Conservation (phyloP, 2,329 filamentous ascomycete genomes). For the Diaporthe amygdali region DNA sequence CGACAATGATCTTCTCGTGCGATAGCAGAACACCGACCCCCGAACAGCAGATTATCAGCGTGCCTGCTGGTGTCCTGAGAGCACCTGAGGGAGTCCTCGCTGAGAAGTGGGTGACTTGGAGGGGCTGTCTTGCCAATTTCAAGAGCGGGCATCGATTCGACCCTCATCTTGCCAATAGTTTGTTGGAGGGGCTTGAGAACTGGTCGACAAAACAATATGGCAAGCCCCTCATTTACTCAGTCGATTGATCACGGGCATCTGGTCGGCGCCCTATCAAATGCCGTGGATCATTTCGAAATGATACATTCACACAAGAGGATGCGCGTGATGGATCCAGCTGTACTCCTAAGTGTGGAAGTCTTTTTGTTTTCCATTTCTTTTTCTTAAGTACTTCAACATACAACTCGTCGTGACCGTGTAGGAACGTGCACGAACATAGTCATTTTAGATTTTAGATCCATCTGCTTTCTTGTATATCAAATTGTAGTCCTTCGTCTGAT, state of each 20-base stretch:
- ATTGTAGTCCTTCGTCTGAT: background rate
- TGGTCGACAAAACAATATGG: conserved; percentile 45
- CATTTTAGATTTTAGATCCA: too few relatives aligned
- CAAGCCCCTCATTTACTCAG: conserved; percentile 16
- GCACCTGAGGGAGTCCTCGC: conserved; percentile 50
- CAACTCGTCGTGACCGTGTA: too few relatives aligned
- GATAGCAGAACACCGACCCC: conserved; percentile 34
- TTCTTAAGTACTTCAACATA: too few relatives aligned
- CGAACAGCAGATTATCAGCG: conserved; percentile 43
- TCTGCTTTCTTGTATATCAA: background rate
- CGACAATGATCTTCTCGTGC: conserved; percentile 45
- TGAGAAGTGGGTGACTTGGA: conserved; percentile 53
- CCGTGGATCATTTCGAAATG: too few relatives aligned
- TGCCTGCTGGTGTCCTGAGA: conserved; percentile 50
- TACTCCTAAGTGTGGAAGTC: background rate
- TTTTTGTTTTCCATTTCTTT: background rate
- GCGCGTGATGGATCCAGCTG: background rate
- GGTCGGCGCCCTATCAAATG: too few relatives aligned
- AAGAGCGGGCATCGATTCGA: conserved; percentile 44
- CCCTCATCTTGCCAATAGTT: conserved; percentile 37
- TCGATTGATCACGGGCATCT: background rate
- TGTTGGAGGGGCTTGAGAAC: conserved; percentile 42
- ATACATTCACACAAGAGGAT: too few relatives aligned
- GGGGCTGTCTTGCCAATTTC: conserved; percentile 38
- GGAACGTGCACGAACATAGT: background rate